A percentile compares a stretch with the other conserved stretches of the same genome.
Conservation (phyloP, 306 rosid species). For the Macrotyloma uniflorum region DNA sequence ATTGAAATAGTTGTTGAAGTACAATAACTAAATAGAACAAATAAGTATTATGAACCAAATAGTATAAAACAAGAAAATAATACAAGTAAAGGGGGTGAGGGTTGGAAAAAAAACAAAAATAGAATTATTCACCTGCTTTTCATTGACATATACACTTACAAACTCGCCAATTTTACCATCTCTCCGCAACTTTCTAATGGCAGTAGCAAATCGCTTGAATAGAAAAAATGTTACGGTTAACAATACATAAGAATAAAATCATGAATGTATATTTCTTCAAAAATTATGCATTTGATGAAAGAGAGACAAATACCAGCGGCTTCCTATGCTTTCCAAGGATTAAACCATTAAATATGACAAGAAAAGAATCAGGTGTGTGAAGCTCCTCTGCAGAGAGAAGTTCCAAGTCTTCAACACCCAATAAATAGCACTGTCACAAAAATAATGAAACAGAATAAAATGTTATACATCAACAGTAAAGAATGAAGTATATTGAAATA, state of each 20-base stretch:
- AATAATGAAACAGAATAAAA: conserved; percentile 34
- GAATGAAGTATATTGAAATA: conserved; percentile 5
- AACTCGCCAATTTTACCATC: conserved; percentile 91
- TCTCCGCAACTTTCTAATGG: conserved; percentile 83
- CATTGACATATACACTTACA: conserved; percentile 80
- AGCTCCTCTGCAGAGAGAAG: conserved; percentile 87
- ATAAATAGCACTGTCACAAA: conserved; percentile 59
- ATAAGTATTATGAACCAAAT: conserved; percentile 4
- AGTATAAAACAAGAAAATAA: conserved; percentile 21
- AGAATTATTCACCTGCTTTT: conserved; percentile 71
- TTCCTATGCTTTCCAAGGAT: conserved; percentile 93
- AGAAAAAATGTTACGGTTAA: conserved; percentile 6
- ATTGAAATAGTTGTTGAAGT: neutral
- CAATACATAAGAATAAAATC: neutral
- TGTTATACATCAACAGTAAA: conserved; percentile 9
- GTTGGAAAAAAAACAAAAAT: neutral
- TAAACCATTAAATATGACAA: conserved; percentile 83
- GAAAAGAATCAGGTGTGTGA: conserved; percentile 85
- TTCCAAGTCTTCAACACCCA: conserved; percentile 88
- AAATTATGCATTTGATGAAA: conserved; percentile 15
- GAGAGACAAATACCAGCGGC: conserved; percentile 66
- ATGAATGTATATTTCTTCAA: neutral
- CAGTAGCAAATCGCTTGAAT: conserved; percentile 63
- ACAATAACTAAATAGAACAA: conserved; percentile 1
- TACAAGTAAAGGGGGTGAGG: neutral